These are phyloP conservation scores for Cercospora zeae-maydis DNA, from an alignment of 2,329 filamentous ascomycete genomes.

Conservation along the genomic window DNA sequence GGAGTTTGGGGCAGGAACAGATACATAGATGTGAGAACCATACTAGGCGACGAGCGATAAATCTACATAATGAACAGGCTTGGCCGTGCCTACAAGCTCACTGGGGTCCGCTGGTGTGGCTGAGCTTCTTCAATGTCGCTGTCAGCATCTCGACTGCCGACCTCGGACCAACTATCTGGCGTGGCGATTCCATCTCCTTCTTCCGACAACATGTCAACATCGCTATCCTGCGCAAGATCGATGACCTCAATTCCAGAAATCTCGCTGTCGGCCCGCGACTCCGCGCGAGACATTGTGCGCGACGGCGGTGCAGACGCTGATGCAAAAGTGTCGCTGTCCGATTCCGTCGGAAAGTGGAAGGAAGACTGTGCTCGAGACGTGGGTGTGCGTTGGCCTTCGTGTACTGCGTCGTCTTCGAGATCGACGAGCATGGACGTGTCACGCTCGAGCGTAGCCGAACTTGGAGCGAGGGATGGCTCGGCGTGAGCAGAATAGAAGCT, in stretches of 20 bases:
- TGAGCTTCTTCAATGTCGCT: constrained; percentile 30
- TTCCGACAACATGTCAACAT: constrained; percentile 36
- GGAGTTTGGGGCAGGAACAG: no score
- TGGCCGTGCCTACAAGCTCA: constrained; percentile 1
- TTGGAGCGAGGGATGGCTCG: constrained; percentile 22
- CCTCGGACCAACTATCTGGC: constrained; percentile 39
- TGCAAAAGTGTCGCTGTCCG: constrained; percentile 30
- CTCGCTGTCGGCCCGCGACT: constrained; percentile 22
- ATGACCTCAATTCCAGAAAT: constrained; percentile 30
- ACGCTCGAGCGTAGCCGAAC: constrained; percentile 15
- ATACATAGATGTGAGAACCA: not conserved
- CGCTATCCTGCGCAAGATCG: constrained; percentile 35
- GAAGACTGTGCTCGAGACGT: constrained; percentile 25
- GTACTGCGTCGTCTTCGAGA: constrained; percentile 18
- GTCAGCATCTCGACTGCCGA: constrained; percentile 37
- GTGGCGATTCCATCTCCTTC: constrained; percentile 37
- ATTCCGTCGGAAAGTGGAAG: constrained; percentile 29
- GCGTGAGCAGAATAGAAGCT: constrained; percentile 34
- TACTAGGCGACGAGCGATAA: not conserved
- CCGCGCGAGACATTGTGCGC: constrained; percentile 19
- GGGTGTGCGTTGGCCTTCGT: constrained; percentile 25
- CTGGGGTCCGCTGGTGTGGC: not conserved
- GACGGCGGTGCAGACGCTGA: constrained; percentile 23
- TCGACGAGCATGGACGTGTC: constrained; percentile 25
- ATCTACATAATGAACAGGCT: not conserved